phyloP scores from a whole-genome alignment of 305 asterid genomes.

The Ruellia speciosa region DNA sequence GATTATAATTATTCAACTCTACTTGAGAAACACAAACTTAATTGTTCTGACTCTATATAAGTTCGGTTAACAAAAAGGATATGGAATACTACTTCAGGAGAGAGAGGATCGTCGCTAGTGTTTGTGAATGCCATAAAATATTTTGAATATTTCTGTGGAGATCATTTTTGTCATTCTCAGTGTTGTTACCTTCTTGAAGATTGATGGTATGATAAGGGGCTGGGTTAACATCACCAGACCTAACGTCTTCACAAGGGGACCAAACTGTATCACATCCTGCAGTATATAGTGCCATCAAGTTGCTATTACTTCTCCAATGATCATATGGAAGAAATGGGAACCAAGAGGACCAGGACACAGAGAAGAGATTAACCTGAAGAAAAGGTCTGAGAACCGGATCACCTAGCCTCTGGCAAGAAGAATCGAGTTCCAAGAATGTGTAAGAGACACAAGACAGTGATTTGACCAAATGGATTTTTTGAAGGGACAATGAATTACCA shows the following conservation, averaged over 20 bases:
- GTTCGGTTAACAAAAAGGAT: too few relatives aligned
- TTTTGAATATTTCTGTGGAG: too few relatives aligned
- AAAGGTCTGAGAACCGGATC: conserved; percentile 94
- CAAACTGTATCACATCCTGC: conserved; percentile 93
- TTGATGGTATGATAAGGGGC: conserved; percentile 71
- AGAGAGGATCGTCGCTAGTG: too few relatives aligned
- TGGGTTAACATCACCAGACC: conserved; percentile 65
- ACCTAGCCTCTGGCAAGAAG: conserved; percentile 56
- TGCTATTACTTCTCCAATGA: conserved; percentile 16
- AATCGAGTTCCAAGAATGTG: conserved; percentile 3
- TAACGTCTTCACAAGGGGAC: conserved; percentile 79
- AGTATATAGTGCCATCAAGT: neutral
- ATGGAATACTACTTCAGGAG: too few relatives aligned
- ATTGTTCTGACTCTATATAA: neutral
- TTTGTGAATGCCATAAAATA: too few relatives aligned
- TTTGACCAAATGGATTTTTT: neutral
- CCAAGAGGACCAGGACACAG: neutral
- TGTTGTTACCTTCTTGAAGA: conserved; percentile 62
- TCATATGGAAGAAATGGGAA: conserved; percentile 2
- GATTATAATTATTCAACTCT: neutral
- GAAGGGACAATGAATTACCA: conserved; percentile 35
- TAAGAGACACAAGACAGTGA: neutral
- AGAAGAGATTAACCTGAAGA: conserved; percentile 60
- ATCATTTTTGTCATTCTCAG: too few relatives aligned
- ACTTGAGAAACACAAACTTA: neutral